A percentile compares a stretch with the other conserved stretches of the same genome.
These are phyloP conservation scores for Aspergillus incahuasiensis DNA, from an alignment of 495 filamentous ascomycete genomes.

Conservation along the genomic window DNA sequence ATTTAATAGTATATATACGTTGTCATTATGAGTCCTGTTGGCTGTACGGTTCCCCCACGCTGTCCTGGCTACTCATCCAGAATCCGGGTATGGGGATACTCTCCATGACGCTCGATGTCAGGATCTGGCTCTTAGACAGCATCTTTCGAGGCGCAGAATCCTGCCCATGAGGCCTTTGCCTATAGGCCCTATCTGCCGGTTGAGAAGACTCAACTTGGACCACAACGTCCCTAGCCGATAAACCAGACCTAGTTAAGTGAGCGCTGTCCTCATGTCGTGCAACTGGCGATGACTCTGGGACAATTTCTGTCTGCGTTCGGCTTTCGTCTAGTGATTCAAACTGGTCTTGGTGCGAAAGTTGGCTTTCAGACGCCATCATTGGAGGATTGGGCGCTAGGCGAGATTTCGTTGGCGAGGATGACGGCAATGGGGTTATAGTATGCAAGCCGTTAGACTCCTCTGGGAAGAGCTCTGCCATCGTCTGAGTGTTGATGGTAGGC, in stretches of 20 bases:
- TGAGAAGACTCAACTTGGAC: conserved; percentile 47
- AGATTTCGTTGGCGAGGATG: conserved; percentile 12
- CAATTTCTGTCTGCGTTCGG: conserved; percentile 28
- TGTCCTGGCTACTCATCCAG: conserved; percentile 42
- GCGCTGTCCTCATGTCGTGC: conserved; percentile 15
- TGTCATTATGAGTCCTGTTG: conserved; percentile 19
- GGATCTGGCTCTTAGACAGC: conserved; percentile 34
- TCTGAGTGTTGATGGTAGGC: conserved; percentile 40
- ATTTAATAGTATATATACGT: conserved; percentile 9
- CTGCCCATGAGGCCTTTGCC: conserved; percentile 3
- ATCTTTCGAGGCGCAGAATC: conserved; percentile 19
- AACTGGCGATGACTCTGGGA: conserved; percentile 41
- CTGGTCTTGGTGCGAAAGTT: conserved; percentile 22
- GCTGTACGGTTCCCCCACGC: conserved; percentile 41
- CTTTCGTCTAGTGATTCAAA: conserved; percentile 14
- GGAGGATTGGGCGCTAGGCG: background rate
- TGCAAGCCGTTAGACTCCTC: conserved; percentile 25
- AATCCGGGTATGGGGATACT: conserved; percentile 40
- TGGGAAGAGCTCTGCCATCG: conserved; percentile 40
- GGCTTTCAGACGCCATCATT: conserved; percentile 16
- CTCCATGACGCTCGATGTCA: conserved; percentile 46
- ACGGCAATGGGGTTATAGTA: background rate
- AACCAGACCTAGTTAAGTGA: conserved; percentile 11
- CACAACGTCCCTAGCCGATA: conserved; percentile 23
- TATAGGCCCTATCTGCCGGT: conserved; percentile 28